Conservation (phyloP, 164 flowering plant species). For the Chloranthus sessilifolius region DNA sequence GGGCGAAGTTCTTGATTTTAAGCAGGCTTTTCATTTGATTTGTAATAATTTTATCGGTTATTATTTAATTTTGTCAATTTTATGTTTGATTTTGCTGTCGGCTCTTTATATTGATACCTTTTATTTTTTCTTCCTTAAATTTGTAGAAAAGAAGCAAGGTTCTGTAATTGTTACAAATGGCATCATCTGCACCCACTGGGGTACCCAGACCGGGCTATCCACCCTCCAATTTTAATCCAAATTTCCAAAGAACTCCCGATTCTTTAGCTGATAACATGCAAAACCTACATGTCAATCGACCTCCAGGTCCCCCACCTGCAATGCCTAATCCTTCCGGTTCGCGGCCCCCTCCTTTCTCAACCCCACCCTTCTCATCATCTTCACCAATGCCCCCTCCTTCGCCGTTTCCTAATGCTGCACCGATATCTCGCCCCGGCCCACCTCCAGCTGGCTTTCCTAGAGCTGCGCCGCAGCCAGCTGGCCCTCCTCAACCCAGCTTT, state of each 20-base stretch:
- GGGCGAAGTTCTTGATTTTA: no score
- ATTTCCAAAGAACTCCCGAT: conserved; percentile 34
- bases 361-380: conserved; percentile 25
- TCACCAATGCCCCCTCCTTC: conserved; percentile 11
- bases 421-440: conserved; percentile 26
- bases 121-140: neutral
- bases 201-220: conserved; percentile 53
- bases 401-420: conserved; percentile 21
- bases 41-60: neutral
- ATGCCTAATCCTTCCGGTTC: conserved; percentile 39
- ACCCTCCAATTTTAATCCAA: conserved; percentile 58
- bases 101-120: neutral
- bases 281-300: conserved; percentile 52
- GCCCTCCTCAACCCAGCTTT: conserved; percentile 26
- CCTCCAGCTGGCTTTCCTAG: conserved; percentile 32
- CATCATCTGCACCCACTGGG: conserved; percentile 63
- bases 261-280: conserved; percentile 53
- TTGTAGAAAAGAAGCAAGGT: conserved; percentile 8
- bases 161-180: conserved; percentile 33
- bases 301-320: conserved; percentile 21
- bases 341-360: conserved; percentile 43
- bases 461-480: conserved; percentile 24
- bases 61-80: neutral
- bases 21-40: conserved; percentile 1
- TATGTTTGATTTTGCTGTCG: neutral